Conservation (phyloP, 148 eudicot species). For the Nepenthes gracilis region DNA sequence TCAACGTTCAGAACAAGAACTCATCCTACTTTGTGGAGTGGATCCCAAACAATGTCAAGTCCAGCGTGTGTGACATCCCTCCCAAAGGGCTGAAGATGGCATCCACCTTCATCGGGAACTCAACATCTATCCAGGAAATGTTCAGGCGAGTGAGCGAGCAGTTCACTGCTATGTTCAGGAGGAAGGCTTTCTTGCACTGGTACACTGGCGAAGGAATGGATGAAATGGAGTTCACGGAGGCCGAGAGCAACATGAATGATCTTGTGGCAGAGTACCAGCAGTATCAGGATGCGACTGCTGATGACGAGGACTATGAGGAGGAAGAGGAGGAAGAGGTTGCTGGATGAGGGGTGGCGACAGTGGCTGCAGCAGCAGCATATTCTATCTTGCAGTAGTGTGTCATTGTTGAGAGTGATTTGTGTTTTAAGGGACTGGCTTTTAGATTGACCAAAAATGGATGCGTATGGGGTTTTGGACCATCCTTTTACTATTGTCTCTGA, state of each 20-base stretch:
- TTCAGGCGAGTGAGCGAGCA: slow-evolving; percentile 14
- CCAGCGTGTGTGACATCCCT: slow-evolving; percentile 49
- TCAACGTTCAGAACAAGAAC: slow-evolving; percentile 45
- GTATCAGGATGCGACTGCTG: background rate
- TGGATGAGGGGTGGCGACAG: too few relatives aligned
- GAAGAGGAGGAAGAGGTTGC: too few relatives aligned
- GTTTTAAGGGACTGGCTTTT: too few relatives aligned
- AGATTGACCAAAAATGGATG: too few relatives aligned
- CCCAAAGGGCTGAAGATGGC: slow-evolving; percentile 47
- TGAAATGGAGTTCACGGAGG: slow-evolving; percentile 14
- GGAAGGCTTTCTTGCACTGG: slow-evolving; percentile 15
- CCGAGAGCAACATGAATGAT: slow-evolving; percentile 12
- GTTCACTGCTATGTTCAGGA: slow-evolving; percentile 13
- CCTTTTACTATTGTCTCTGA: too few relatives aligned
- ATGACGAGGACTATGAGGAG: too few relatives aligned
- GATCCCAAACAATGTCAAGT: slow-evolving; percentile 43
- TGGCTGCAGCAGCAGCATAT: too few relatives aligned
- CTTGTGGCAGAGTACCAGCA: slow-evolving; percentile 12
- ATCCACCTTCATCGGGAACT: slow-evolving; percentile 12
- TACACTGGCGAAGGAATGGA: slow-evolving; percentile 14
- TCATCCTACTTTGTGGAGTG: slow-evolving; percentile 47
- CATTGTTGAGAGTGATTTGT: too few relatives aligned
- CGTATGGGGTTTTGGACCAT: too few relatives aligned
- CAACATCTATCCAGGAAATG: slow-evolving; percentile 10
- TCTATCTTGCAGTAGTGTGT: too few relatives aligned